phyloP scores from a whole-genome alignment of 257 asterid genomes.

The Ajuga chamaepitys region DNA sequence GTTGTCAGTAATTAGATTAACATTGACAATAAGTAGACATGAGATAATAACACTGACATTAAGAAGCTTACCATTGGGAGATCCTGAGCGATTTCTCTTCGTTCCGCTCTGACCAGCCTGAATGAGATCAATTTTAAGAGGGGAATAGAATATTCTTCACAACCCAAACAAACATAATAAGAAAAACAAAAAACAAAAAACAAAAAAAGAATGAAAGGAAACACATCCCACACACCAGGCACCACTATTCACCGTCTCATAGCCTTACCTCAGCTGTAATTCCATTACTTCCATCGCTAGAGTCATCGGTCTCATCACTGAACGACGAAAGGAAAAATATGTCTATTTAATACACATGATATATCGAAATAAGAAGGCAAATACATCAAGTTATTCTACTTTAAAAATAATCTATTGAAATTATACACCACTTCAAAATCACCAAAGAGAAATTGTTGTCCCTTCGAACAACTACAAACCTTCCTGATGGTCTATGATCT shows the following conservation, averaged over 20 bases:
- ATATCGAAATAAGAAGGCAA: neutral
- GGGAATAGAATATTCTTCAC: neutral
- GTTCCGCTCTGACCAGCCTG: conserved; percentile 43
- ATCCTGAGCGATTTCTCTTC: conserved; percentile 60
- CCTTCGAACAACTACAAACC: conserved; percentile 38
- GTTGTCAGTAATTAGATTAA: too few species aligned
- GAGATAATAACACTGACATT: neutral
- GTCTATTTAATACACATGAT: conserved; percentile 4
- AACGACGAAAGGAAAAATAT: conserved; percentile 8
- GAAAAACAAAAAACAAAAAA: neutral
- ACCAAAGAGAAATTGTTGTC: neutral
- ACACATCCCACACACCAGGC: too few species aligned
- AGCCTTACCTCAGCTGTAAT: conserved; percentile 43
- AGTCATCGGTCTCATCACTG: conserved; percentile 65
- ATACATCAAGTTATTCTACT: neutral
- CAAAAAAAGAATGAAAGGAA: too few species aligned
- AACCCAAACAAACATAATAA: neutral
- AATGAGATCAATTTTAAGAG: neutral
- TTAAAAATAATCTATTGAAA: neutral
- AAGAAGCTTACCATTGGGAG: conserved; percentile 54
- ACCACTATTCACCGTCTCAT: neutral
- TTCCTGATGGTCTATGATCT: conserved; percentile 44
- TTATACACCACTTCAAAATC: neutral
- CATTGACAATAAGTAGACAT: too few species aligned
- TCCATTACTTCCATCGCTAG: conserved; percentile 76